Evolutionary conservation across 2,329 filamentous ascomycete genomes (phyloP).

Genomic region (Fusarium sp.): DNA sequence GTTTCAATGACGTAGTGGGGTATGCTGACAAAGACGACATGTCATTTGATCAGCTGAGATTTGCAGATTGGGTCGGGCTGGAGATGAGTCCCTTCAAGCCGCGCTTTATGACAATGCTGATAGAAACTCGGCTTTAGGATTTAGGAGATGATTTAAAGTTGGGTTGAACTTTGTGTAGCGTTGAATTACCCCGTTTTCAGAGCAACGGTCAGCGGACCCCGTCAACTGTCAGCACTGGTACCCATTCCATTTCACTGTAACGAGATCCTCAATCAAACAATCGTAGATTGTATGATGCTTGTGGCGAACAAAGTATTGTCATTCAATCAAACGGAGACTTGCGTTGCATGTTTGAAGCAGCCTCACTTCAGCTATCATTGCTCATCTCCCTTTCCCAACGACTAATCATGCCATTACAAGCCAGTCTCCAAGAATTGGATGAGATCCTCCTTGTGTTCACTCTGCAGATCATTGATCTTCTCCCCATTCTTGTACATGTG

Average conservation of each 20-base stretch:
- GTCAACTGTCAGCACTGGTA: accelerated
- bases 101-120: accelerated
- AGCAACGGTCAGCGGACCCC: background rate
- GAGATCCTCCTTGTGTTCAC: constrained; percentile 3
- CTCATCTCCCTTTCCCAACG: accelerated
- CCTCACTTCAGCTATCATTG: background rate
- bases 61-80: accelerated
- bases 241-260: background rate
- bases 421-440: constrained; percentile 22
- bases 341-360: accelerated
- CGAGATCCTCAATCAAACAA: accelerated
- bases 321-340: background rate
- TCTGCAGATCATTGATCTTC: constrained; percentile 24
- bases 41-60: constrained; percentile 4
- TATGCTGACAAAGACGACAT: constrained; percentile 25
- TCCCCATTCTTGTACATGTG: constrained; percentile 23
- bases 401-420: background rate
- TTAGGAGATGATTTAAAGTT: background rate
- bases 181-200: background rate
- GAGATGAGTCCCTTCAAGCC: accelerated
- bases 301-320: accelerated
- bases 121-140: accelerated
- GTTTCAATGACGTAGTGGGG: constrained; percentile 9
- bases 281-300: accelerated
- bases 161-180: background rate